These are phyloP conservation scores for Aureobasidium melanogenum DNA, from an alignment of 2,329 filamentous ascomycete genomes.

Conservation along the genomic window DNA sequence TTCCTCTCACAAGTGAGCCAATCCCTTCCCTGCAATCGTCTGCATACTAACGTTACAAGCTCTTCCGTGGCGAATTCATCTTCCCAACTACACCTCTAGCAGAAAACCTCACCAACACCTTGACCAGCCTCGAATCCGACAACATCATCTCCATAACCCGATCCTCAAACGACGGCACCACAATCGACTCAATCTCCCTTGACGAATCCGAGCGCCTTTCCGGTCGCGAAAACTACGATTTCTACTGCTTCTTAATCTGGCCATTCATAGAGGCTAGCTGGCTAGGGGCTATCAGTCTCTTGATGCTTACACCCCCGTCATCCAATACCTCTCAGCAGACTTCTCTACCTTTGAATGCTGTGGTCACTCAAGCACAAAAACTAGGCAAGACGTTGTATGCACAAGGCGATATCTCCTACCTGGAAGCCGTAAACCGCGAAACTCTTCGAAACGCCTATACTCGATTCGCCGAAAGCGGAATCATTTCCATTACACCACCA, in stretches of 20 bases:
- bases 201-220: slow-evolving; percentile 64
- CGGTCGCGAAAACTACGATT: slow-evolving; percentile 92
- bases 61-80: slow-evolving; percentile 96
- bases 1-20: slow-evolving; percentile 64
- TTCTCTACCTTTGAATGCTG: slow-evolving; percentile 71
- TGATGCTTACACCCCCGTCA: slow-evolving; percentile 73
- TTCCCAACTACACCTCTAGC: slow-evolving; percentile 80
- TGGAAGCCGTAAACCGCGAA: slow-evolving; percentile 97
- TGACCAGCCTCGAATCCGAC: slow-evolving; percentile 69
- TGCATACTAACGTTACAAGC: slow-evolving; percentile 31
- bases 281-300: slow-evolving; percentile 80
- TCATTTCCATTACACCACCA: slow-evolving; percentile 61
- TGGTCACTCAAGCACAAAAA: slow-evolving; percentile 65
- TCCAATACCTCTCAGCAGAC: slow-evolving; percentile 8
- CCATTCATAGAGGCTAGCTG: slow-evolving; percentile 93
- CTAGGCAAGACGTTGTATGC: slow-evolving; percentile 96
- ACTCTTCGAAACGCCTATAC: slow-evolving; percentile 88
- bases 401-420: slow-evolving; percentile 93
- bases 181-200: slow-evolving; percentile 62
- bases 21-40: neutral
- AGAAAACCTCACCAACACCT: slow-evolving; percentile 70
- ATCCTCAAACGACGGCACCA: slow-evolving; percentile 35
- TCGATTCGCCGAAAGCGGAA: slow-evolving; percentile 83
- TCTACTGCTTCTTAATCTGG: slow-evolving; percentile 98
- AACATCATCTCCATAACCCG: slow-evolving; percentile 62